phyloP scores from a whole-genome alignment of 2,329 filamentous ascomycete genomes.

The Fusarium oxysporum region DNA sequence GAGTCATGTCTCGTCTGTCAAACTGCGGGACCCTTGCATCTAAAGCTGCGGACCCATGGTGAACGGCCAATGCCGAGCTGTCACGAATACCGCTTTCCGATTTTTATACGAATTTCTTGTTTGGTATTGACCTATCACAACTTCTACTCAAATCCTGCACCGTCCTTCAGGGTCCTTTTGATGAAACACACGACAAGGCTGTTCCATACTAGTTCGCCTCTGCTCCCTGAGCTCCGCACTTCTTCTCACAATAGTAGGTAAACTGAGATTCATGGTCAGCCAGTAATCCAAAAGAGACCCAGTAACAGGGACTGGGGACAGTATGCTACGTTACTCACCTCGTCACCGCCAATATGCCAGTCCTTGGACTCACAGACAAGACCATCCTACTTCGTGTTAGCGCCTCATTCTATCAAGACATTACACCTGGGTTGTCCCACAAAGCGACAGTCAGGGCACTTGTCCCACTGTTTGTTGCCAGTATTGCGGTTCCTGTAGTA shows the following conservation, averaged over 20 bases:
- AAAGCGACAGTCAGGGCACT: slow-evolving; percentile 34
- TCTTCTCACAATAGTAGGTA: slow-evolving; percentile 14
- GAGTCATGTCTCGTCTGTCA: neutral
- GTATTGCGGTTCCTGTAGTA: slow-evolving; percentile 20
- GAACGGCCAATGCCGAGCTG: neutral
- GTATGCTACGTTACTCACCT: slow-evolving; percentile 8
- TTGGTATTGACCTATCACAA: neutral
- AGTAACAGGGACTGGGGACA: accelerated
- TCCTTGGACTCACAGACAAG: slow-evolving; percentile 14
- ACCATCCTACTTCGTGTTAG: slow-evolving; percentile 14
- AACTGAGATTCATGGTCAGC: neutral
- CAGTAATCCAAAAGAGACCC: accelerated
- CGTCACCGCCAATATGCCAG: slow-evolving; percentile 38
- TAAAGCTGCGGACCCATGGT: accelerated
- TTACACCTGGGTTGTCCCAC: neutral
- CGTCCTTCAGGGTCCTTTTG: neutral
- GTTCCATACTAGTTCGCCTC: slow-evolving; percentile 3
- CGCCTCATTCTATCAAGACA: accelerated
- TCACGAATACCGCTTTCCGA: neutral
- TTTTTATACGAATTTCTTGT: accelerated
- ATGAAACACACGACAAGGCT: accelerated
- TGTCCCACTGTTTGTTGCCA: slow-evolving; percentile 24
- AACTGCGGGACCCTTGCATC: neutral
- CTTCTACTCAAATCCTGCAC: accelerated
- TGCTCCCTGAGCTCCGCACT: slow-evolving; percentile 13